Evolutionary conservation across 768 basidiomycete genomes (phyloP).

Genomic region (Pholiota conissans): DNA sequence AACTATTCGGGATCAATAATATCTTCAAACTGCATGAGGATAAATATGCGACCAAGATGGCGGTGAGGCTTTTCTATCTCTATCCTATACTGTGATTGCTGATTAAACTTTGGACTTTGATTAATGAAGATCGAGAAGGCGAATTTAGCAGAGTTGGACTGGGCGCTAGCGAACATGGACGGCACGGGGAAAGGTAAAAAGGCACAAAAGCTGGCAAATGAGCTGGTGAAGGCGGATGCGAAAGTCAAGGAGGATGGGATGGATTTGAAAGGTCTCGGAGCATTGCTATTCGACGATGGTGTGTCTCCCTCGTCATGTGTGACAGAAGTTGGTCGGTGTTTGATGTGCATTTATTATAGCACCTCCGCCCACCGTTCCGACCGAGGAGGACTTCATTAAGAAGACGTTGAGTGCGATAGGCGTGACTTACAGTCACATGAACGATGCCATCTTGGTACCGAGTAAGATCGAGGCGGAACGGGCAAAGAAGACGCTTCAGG

Average conservation of each 20-base stretch:
- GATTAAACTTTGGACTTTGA: neutral
- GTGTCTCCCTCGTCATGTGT: slow-evolving; percentile 14
- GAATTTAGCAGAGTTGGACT: slow-evolving; percentile 71
- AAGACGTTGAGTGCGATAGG: slow-evolving; percentile 60
- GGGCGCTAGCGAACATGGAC: slow-evolving; percentile 72
- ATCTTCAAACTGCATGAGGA: slow-evolving; percentile 79
- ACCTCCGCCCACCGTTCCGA: slow-evolving; percentile 29
- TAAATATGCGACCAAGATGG: slow-evolving; percentile 69
- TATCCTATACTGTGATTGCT: neutral
- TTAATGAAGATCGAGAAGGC: slow-evolving; percentile 74
- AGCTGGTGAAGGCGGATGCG: slow-evolving; percentile 46
- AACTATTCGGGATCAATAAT: slow-evolving; percentile 84
- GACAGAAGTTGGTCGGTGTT: neutral
- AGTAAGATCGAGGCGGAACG: slow-evolving; percentile 70
- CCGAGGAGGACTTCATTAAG: slow-evolving; percentile 48
- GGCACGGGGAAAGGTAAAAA: slow-evolving; percentile 24
- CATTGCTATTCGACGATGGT: slow-evolving; percentile 75
- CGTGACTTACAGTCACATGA: slow-evolving; percentile 72
- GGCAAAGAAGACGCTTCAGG: slow-evolving; percentile 53
- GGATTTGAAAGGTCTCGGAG: slow-evolving; percentile 58
- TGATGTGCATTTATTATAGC: slow-evolving; percentile 24
- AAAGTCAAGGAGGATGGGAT: slow-evolving; percentile 42
- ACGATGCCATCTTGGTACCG: slow-evolving; percentile 67
- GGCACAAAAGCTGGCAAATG: slow-evolving; percentile 28
- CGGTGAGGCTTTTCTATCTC: slow-evolving; percentile 41